Evolutionary conservation across 352 stramenopile species (phyloP).

Genomic region (Pythium oligandrum): DNA sequence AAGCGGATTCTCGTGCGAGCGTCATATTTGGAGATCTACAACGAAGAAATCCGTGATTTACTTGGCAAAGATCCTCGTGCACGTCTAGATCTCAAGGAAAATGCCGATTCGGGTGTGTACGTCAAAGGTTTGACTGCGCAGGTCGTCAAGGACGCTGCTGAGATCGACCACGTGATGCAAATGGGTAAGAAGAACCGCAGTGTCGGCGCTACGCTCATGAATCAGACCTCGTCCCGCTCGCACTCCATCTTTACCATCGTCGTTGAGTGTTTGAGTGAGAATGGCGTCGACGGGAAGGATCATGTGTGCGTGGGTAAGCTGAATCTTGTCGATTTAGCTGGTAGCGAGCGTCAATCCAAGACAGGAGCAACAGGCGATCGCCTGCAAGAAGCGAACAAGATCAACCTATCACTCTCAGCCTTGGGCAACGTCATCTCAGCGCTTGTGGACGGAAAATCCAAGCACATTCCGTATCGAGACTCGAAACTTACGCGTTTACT

Average conservation of each 20-base stretch:
- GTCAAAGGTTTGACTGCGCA: conserved; percentile 85
- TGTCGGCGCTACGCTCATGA: conserved; percentile 96
- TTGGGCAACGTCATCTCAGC: conserved; percentile 86
- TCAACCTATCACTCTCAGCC: conserved; percentile 68
- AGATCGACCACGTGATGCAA: conserved; percentile 91
- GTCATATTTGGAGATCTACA: conserved; percentile 98
- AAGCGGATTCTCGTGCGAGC: conserved; percentile 95
- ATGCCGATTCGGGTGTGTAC: conserved; percentile 87
- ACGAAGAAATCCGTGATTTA: conserved; percentile 96
- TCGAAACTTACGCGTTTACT: conserved; percentile 97
- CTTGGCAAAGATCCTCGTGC: conserved; percentile 79
- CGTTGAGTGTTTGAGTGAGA: conserved; percentile 87
- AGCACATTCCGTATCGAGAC: conserved; percentile 91
- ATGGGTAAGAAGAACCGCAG: conserved; percentile 93
- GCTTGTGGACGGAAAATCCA: conserved; percentile 81
- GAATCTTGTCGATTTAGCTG: conserved; percentile 88
- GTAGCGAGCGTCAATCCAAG: conserved; percentile 72
- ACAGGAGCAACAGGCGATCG: conserved; percentile 65
- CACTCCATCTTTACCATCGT: conserved; percentile 98
- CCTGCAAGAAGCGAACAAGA: conserved; percentile 79
- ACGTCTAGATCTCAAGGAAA: conserved; percentile 90
- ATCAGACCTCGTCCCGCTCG: conserved; percentile 95
- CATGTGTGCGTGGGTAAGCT: conserved; percentile 95
- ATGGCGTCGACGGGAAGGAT: conserved; percentile 67
- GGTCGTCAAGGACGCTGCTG: conserved; percentile 85